These are phyloP conservation scores for Hyaloscypha variabilis DNA, from an alignment of 495 filamentous ascomycete species.

Conservation along the genomic window DNA sequence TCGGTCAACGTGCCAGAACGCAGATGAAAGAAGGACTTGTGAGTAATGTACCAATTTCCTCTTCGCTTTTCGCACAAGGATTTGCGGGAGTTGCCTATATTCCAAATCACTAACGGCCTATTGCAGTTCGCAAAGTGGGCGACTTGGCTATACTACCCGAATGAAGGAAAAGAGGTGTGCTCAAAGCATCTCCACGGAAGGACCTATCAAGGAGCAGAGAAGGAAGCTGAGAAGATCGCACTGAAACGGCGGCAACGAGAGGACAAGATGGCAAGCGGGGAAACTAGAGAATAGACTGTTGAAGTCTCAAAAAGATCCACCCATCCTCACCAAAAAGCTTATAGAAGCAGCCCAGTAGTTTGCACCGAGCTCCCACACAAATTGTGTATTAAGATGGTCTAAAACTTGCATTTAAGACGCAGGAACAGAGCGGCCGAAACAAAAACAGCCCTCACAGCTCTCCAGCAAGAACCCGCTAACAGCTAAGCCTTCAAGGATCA, in stretches of 20 bases:
- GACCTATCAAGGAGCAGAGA: neutral
- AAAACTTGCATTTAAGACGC: too few relatives aligned
- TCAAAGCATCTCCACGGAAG: neutral
- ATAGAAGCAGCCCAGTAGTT: too few relatives aligned
- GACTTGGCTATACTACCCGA: neutral
- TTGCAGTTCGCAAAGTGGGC: neutral
- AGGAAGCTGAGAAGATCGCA: neutral
- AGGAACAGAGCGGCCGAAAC: too few relatives aligned
- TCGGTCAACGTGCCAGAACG: neutral
- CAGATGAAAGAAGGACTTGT: neutral
- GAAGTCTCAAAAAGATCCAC: too few relatives aligned
- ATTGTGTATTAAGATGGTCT: too few relatives aligned
- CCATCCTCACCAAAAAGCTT: too few relatives aligned
- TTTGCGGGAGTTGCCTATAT: too few relatives aligned
- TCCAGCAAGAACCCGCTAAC: too few relatives aligned
- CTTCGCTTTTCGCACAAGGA: neutral
- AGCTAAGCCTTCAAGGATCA: too few relatives aligned
- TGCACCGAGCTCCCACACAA: too few relatives aligned
- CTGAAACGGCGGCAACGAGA: neutral
- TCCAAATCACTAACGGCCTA: neutral
- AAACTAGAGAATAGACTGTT: neutral
- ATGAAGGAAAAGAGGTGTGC: neutral
- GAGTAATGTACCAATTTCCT: neutral
- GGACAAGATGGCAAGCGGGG: neutral
- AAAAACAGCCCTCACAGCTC: too few relatives aligned